Evolutionary conservation across 164 flowering plant genomes (phyloP), one percentile per base, ranked within the genome.

Genomic region (Cinnamomum chago): DNA sequence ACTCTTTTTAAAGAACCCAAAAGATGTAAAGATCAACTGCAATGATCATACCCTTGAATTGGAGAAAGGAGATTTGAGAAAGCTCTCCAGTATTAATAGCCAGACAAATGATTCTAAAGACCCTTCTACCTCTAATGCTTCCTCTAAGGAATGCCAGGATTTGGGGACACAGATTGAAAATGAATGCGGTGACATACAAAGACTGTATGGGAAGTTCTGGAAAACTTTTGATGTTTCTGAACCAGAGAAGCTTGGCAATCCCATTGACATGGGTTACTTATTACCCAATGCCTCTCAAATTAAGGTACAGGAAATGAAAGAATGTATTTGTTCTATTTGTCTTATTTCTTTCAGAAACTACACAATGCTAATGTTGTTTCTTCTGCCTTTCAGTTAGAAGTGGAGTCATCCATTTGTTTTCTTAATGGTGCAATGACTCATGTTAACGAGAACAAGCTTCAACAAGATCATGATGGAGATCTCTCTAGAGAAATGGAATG

Each of bases 1-100:
- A 6, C 58, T 92, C 58, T 90, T 89, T 75, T 88, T 86, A 2
- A 77, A 83, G 67, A 76, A 58, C 64, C 62, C 23, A 24, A 25
- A 68, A 58, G 76, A 17, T 33, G 30, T 67, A 23, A 51, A 74
- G 15, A 40, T 0, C 25, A 24, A 24, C 25, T 24, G 65, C 17
- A 25, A 72, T 35, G 40, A 25, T 50, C 50, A 4, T 28, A 50
- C 25, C 30, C 3, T n/a, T 51, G 70, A 68, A 23, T 17, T 3
- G 17, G 50, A 28, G 40, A 35, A 50, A 2, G 15, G 12, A 55
- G 67, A 47, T 60, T 55, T 62, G 11, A 68, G 67, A 30, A 65
- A 40, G 20, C 0, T 52, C 55, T 70, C 71, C 25, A 14, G 28
- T 68, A 25, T 2, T 60, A 70, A 25, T 33, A 52, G 50, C 50